Percentiles rank a stretch among this genome's conserved stretches.
phyloP scores from a whole-genome alignment of 2,329 filamentous ascomycete species.

The Exophiala mesophila region DNA sequence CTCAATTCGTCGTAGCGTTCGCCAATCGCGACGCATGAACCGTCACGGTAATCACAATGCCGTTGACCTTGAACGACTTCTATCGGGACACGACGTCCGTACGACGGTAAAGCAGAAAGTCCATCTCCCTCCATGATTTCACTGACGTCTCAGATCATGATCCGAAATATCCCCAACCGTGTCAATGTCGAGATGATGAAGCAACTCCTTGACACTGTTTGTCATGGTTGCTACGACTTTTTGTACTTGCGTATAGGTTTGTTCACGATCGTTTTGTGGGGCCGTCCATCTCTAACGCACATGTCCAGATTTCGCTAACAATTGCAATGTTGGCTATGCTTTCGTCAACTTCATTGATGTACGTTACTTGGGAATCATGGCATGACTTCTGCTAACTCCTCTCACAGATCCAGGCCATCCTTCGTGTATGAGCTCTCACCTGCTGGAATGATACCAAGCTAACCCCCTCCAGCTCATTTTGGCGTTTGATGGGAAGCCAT shows the following conservation, averaged over 20 bases:
- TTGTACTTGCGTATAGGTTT: conserved; percentile 81
- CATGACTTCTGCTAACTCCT: conserved; percentile 7
- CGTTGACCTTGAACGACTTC: conserved; percentile 42
- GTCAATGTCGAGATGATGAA: conserved; percentile 72
- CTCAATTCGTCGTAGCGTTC: conserved; percentile 17
- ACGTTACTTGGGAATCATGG: no score
- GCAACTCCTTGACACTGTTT: conserved; percentile 70
- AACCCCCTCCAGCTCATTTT: conserved; percentile 67
- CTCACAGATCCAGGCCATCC: conserved; percentile 22
- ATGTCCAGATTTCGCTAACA: conserved; percentile 64
- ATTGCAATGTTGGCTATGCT: conserved; percentile 90
- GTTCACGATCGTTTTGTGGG: no score
- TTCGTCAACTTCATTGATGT: conserved; percentile 92
- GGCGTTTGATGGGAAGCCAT: conserved; percentile 64
- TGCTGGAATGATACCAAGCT: conserved; percentile 34
- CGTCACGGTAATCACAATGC: conserved; percentile 37
- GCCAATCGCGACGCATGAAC: conserved; percentile 15
- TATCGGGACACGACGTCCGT: conserved; percentile 63
- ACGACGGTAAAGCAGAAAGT: conserved; percentile 58
- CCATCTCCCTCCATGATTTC: conserved; percentile 1
- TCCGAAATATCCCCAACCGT: conserved; percentile 91
- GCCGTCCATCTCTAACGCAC: conserved; percentile 1
- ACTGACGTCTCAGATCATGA: conserved; percentile 64
- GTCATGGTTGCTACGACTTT: conserved; percentile 83
- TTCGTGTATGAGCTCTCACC: conserved; percentile 9